phyloP scores from a whole-genome alignment of 176 grass and related monocot species.

The Pontederia crassipes region DNA sequence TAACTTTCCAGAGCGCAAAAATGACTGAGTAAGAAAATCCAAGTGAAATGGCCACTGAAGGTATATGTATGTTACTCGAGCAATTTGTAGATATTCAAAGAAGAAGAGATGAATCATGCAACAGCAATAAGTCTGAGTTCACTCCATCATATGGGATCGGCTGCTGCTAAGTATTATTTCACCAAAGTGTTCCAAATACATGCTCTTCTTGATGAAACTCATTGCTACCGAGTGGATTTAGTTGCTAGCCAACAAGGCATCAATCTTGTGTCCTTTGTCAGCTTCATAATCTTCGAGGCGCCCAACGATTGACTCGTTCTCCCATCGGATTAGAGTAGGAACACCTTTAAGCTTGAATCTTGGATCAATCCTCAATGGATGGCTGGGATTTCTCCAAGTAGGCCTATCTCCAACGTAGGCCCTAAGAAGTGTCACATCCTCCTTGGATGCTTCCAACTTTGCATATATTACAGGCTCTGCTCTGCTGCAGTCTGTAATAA shows the following conservation, averaged over 20 bases:
- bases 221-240: neutral
- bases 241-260: conserved; percentile 27
- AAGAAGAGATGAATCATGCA: too few relatives aligned
- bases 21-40: too few relatives aligned
- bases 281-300: conserved; percentile 67
- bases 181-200: too few relatives aligned
- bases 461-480: conserved; percentile 81
- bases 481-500: conserved; percentile 71
- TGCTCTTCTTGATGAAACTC: too few relatives aligned
- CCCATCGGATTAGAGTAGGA: conserved; percentile 80
- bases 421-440: conserved; percentile 50
- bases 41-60: too few relatives aligned
- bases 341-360: conserved; percentile 61
- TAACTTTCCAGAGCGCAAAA: too few relatives aligned
- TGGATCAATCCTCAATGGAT: conserved; percentile 72
- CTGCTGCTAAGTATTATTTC: too few relatives aligned
- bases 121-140: too few relatives aligned
- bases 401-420: conserved; percentile 78
- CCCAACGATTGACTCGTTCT: conserved; percentile 38
- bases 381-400: conserved; percentile 56
- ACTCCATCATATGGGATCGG: too few relatives aligned
- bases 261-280: conserved; percentile 47
- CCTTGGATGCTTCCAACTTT: conserved; percentile 36
- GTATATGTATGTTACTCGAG: too few relatives aligned
- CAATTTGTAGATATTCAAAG: too few relatives aligned